These are phyloP conservation scores for Teunomyces barrocoloradensis DNA, from an alignment of 805 yeast species.

Conservation along the genomic window DNA sequence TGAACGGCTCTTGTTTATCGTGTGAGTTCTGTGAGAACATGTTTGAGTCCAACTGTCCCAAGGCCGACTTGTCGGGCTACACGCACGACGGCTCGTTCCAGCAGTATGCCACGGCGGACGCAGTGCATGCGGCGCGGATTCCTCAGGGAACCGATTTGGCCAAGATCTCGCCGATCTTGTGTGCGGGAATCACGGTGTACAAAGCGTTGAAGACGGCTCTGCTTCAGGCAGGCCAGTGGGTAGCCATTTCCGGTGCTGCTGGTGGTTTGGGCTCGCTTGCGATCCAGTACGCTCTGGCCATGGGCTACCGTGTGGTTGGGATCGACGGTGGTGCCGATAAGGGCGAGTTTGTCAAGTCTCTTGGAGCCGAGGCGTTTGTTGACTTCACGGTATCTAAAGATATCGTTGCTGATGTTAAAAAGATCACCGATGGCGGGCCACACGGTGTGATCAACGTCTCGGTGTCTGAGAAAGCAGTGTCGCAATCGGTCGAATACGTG, in stretches of 20 bases:
- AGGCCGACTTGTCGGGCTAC: conserved; percentile 71
- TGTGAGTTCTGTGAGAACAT: conserved; percentile 73
- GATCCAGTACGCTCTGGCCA: conserved; percentile 70
- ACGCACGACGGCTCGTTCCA: conserved; percentile 91
- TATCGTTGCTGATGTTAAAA: conserved; percentile 40
- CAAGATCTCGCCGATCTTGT: conserved; percentile 73
- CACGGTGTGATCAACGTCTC: conserved; percentile 51
- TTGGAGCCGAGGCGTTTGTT: conserved; percentile 65
- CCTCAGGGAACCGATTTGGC: conserved; percentile 76
- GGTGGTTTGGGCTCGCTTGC: conserved; percentile 79
- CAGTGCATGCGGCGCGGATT: conserved; percentile 79
- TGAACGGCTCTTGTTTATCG: conserved; percentile 70
- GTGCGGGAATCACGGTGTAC: conserved; percentile 92
- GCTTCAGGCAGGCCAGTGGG: conserved; percentile 69
- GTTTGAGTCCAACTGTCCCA: conserved; percentile 68
- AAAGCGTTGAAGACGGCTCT: conserved; percentile 83
- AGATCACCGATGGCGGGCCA: conserved; percentile 59
- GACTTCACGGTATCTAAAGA: conserved; percentile 54
- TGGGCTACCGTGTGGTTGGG: conserved; percentile 71
- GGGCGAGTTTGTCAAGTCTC: conserved; percentile 49
- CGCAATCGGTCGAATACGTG: conserved; percentile 47
- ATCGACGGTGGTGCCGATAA: conserved; percentile 71
- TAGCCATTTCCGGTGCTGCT: conserved; percentile 75
- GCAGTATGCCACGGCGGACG: conserved; percentile 86
- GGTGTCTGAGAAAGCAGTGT: conserved; percentile 50